These are phyloP conservation scores for Schwanniomyces polymorphus DNA, from an alignment of 805 yeast species.

Conservation along the genomic window DNA sequence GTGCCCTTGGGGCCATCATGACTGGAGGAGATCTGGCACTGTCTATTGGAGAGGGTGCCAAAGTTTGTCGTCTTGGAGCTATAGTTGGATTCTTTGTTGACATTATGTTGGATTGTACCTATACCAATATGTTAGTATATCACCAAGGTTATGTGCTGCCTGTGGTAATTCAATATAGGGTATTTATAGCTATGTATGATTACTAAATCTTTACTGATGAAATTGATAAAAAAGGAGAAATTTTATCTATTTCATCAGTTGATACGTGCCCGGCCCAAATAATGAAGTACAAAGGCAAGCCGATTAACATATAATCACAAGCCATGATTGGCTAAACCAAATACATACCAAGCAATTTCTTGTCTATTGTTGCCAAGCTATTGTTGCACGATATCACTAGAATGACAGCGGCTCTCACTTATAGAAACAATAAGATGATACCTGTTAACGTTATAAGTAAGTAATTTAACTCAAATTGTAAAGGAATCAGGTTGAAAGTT, in stretches of 20 bases:
- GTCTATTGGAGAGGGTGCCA: conserved; percentile 18
- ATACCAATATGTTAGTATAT: not conserved
- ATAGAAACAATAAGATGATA: no score
- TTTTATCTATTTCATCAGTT: conserved; percentile 33
- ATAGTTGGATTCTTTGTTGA: conserved; percentile 15
- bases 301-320: not conserved
- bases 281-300: not conserved
- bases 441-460: no score
- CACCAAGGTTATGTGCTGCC: not conserved
- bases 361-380: not conserved
- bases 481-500: no score
- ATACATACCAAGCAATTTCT: not conserved
- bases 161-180: not conserved
- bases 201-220: not conserved
- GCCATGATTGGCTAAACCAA: not conserved
- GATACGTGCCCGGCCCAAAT: not conserved
- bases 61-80: conserved; percentile 15
- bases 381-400: not conserved
- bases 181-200: not conserved
- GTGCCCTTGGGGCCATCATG: conserved; percentile 9
- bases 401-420: not conserved
- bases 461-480: no score
- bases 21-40: conserved; percentile 9
- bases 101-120: conserved; percentile 4
- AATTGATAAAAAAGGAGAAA: conserved; percentile 14